Conservation (phyloP, 768 basidiomycete species). For the Lentinula guzmanii region DNA sequence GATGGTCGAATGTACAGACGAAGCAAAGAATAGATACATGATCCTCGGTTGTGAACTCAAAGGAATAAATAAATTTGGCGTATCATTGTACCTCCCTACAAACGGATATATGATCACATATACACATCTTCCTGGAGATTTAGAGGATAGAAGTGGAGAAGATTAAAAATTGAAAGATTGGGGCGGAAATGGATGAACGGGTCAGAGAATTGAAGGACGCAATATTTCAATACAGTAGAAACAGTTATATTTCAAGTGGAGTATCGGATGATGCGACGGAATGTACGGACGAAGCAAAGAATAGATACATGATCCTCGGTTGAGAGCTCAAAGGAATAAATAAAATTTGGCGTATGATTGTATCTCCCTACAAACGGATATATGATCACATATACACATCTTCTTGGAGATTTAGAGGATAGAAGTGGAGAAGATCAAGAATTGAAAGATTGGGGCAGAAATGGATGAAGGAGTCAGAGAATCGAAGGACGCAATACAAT, state of each 20-base stretch:
- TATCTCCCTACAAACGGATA: not conserved
- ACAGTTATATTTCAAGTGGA: too few relatives aligned
- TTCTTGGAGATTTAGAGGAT: not conserved
- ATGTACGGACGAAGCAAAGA: too few relatives aligned
- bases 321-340: not conserved
- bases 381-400: not conserved
- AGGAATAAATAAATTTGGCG: not conserved
- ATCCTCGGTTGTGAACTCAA: too few relatives aligned
- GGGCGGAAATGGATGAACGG: not conserved
- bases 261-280: too few relatives aligned
- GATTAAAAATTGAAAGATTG: too few relatives aligned
- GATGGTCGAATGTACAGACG: too few relatives aligned
- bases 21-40: too few relatives aligned
- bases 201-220: not conserved
- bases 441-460: not conserved
- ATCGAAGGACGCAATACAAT: not conserved
- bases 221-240: too few relatives aligned
- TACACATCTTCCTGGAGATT: not conserved
- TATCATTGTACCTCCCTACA: not conserved
- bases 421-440: not conserved
- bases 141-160: not conserved
- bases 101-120: not conserved
- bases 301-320: too few relatives aligned
- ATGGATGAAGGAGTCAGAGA: not conserved
- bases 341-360: not conserved